Evolutionary conservation across 192 early-diverging fungal species (phyloP).

Genomic region (Phlyctochytrium arcticum): DNA sequence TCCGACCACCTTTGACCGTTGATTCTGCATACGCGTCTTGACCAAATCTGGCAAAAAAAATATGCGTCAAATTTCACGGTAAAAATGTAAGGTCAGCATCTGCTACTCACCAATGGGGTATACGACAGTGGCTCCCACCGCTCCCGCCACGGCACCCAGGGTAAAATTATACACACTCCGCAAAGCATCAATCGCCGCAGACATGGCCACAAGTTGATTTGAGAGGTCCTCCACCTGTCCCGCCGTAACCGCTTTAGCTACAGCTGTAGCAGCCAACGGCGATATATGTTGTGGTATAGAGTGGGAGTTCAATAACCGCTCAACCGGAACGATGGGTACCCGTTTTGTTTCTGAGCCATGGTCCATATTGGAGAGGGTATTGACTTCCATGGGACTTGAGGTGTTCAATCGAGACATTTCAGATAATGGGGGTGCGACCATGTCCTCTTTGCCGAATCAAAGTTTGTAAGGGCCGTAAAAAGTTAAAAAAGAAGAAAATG

Average conservation of each 20-base stretch:
- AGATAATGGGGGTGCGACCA: slow-evolving; percentile 59
- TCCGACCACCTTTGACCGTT: slow-evolving; percentile 80
- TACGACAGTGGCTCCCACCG: slow-evolving; percentile 89
- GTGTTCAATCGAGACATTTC: slow-evolving; percentile 52
- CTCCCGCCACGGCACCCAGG: slow-evolving; percentile 85
- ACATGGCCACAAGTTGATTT: slow-evolving; percentile 17
- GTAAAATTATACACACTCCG: slow-evolving; percentile 70
- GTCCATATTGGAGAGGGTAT: slow-evolving; percentile 63
- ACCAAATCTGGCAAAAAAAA: slow-evolving; percentile 66
- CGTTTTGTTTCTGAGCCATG: slow-evolving; percentile 3
- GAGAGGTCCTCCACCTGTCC: slow-evolving; percentile 16
- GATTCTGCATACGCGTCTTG: slow-evolving; percentile 99
- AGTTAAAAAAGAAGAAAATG: no score
- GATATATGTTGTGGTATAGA: slow-evolving; percentile 10
- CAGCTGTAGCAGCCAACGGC: slow-evolving; percentile 21
- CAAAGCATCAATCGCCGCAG: slow-evolving; percentile 40
- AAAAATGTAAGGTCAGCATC: not conserved
- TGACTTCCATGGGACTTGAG: slow-evolving; percentile 71
- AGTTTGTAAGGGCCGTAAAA: no score
- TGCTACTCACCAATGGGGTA: slow-evolving; percentile 75
- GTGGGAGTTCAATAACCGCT: slow-evolving; percentile 20
- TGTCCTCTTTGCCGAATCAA: slow-evolving; percentile 59
- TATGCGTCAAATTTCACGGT: no score
- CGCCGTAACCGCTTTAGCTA: slow-evolving; percentile 5
- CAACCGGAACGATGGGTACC: slow-evolving; percentile 14